Conservation (phyloP, 1,284 basidiomycete species). For the Blastosporella zonata region DNA sequence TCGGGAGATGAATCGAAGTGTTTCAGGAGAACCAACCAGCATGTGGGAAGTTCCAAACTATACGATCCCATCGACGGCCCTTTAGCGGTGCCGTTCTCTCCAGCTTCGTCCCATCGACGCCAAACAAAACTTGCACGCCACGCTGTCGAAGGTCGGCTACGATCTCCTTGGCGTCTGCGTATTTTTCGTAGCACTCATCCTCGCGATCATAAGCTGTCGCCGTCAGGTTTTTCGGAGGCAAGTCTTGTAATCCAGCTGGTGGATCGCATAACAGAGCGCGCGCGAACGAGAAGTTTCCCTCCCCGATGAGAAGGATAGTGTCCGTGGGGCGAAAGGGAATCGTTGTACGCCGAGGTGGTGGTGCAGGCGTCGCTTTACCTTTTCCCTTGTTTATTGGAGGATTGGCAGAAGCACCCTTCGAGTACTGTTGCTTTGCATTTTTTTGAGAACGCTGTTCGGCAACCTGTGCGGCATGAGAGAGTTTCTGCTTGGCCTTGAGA, state of each 20-base stretch:
- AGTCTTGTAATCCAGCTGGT: constrained; percentile 45
- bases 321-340: constrained; percentile 79
- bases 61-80: constrained; percentile 66
- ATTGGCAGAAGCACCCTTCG: constrained; percentile 16
- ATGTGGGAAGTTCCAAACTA: constrained; percentile 98
- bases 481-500: constrained; percentile 55
- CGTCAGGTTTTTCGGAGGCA: constrained; percentile 69
- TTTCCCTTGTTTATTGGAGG: constrained; percentile 28
- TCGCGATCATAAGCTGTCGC: constrained; percentile 90
- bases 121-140: constrained; percentile 77
- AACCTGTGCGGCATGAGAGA: constrained; percentile 47
- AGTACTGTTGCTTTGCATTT: constrained; percentile 23
- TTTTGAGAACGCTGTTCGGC: constrained; percentile 46
- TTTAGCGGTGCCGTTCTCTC: constrained; percentile 59
- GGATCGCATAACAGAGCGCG: constrained; percentile 67
- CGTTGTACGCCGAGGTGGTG: constrained; percentile 37
- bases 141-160: constrained; percentile 54
- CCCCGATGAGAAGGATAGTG: constrained; percentile 87
- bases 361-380: constrained; percentile 19
- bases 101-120: constrained; percentile 81
- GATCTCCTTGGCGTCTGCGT: constrained; percentile 73
- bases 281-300: constrained; percentile 95
- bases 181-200: constrained; percentile 77
- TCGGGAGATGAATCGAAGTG: background rate
- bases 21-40: constrained; percentile 56